Percentiles rank a stretch among this genome's conserved stretches.
Conservation (phyloP, 129 eudicot species). For the Silybum marianum region DNA sequence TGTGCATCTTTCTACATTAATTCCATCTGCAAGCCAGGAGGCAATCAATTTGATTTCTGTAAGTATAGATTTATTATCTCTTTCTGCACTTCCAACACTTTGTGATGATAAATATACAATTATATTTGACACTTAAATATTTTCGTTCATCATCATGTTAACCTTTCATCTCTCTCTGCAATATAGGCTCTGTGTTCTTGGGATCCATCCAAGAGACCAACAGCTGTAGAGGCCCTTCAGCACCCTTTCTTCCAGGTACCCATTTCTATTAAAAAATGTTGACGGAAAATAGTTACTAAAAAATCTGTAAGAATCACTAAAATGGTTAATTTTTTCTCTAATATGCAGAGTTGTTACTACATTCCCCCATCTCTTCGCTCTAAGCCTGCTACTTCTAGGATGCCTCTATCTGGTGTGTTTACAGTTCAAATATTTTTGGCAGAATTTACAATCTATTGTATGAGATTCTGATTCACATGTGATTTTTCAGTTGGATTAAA, state of each 20-base stretch:
- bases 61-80: conserved; percentile 21
- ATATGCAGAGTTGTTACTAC: conserved; percentile 77
- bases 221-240: conserved; percentile 86
- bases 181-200: conserved; percentile 85
- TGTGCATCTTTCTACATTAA: conserved; percentile 56
- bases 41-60: conserved; percentile 68
- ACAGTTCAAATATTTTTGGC: background rate
- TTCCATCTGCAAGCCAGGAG: conserved; percentile 82
- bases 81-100: background rate
- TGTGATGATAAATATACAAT: background rate
- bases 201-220: conserved; percentile 93
- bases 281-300: background rate
- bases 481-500: conserved; percentile 46
- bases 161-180: conserved; percentile 3
- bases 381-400: conserved; percentile 52
- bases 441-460: background rate
- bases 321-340: background rate
- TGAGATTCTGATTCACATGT: conserved; percentile 11
- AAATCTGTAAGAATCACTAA: background rate
- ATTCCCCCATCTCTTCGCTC: conserved; percentile 86
- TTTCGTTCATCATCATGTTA: background rate
- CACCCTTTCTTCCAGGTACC: conserved; percentile 95
- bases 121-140: background rate
- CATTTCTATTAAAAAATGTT: conserved; percentile 6
- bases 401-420: conserved; percentile 69